Percentiles rank a stretch among this genome's conserved stretches.
Evolutionary conservation across 2,329 filamentous ascomycete genomes (phyloP).

Genomic region (Colletotrichum liriopes): DNA sequence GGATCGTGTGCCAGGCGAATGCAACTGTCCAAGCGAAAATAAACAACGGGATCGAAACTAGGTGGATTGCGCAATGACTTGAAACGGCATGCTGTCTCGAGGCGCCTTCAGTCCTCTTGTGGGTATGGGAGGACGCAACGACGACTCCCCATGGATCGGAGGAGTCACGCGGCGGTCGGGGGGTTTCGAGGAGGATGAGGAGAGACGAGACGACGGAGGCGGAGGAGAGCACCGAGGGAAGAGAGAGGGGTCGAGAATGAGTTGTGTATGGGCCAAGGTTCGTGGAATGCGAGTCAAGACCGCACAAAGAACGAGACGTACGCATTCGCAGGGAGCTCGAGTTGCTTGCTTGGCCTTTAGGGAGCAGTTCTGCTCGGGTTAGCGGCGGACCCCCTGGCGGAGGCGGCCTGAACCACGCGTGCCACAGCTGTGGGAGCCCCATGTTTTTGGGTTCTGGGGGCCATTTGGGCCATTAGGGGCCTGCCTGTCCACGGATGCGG

Average conservation of each 20-base stretch:
- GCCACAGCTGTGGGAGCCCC: slow-evolving; percentile 25
- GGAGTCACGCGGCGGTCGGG: slow-evolving; percentile 3
- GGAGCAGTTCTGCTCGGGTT: background rate
- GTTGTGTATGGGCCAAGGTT: slow-evolving; percentile 5
- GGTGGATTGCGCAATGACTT: slow-evolving; percentile 33
- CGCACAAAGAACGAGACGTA: slow-evolving; percentile 19
- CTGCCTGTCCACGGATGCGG: slow-evolving; percentile 32
- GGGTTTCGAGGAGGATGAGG: background rate
- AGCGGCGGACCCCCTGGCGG: slow-evolving; percentile 1
- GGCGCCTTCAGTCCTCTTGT: slow-evolving; percentile 39
- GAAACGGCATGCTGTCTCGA: slow-evolving; percentile 44
- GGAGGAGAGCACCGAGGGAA: background rate
- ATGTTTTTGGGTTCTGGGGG: background rate
- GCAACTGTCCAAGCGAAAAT: background rate
- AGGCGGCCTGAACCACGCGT: slow-evolving; percentile 24
- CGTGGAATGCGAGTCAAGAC: slow-evolving; percentile 12
- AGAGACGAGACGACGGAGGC: background rate
- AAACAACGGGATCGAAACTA: slow-evolving; percentile 36
- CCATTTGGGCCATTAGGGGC: background rate
- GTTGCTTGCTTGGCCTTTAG: background rate
- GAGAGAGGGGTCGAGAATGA: background rate
- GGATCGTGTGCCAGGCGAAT: background rate
- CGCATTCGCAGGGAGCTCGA: background rate
- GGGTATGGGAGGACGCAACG: slow-evolving; percentile 28
- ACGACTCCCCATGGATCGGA: slow-evolving; percentile 32